These are phyloP conservation scores for Pachysolen tannophilus DNA, from an alignment of 805 yeast species.

Conservation along the genomic window DNA sequence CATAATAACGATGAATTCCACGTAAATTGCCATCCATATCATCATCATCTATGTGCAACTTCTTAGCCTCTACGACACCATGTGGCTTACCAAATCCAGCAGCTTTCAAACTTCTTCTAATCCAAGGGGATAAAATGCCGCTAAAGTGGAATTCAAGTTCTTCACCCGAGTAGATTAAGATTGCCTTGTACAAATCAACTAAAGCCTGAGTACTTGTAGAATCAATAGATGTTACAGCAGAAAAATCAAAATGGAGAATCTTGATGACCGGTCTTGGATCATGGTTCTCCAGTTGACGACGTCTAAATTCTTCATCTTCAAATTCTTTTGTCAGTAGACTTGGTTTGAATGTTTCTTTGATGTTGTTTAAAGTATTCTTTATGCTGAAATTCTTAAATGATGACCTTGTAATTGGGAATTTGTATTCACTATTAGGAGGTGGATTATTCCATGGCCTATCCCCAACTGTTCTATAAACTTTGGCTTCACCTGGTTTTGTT, in stretches of 20 bases:
- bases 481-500: slow-evolving; percentile 55
- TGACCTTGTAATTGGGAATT: slow-evolving; percentile 25
- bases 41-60: slow-evolving; percentile 16
- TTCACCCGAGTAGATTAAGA: slow-evolving; percentile 67
- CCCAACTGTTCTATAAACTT: slow-evolving; percentile 31
- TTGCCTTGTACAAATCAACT: slow-evolving; percentile 65
- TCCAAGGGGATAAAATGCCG: slow-evolving; percentile 83
- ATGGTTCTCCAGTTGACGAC: slow-evolving; percentile 13
- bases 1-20: slow-evolving; percentile 8
- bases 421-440: slow-evolving; percentile 38
- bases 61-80: slow-evolving; percentile 29
- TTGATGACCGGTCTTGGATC: slow-evolving; percentile 62
- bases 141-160: slow-evolving; percentile 87
- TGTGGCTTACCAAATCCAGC: slow-evolving; percentile 59
- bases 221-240: slow-evolving; percentile 68
- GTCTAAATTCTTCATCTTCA: slow-evolving; percentile 18
- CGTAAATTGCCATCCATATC: slow-evolving; percentile 10
- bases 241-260: slow-evolving; percentile 74
- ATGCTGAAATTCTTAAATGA: slow-evolving; percentile 7
- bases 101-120: slow-evolving; percentile 63
- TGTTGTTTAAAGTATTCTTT: no score
- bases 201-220: slow-evolving; percentile 74
- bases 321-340: slow-evolving; percentile 12
- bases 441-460: slow-evolving; percentile 91
- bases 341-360: slow-evolving; percentile 3